Evolutionary conservation across 176 grass and related monocot species (phyloP).

Genomic region (Miscanthus lutarioriparius): DNA sequence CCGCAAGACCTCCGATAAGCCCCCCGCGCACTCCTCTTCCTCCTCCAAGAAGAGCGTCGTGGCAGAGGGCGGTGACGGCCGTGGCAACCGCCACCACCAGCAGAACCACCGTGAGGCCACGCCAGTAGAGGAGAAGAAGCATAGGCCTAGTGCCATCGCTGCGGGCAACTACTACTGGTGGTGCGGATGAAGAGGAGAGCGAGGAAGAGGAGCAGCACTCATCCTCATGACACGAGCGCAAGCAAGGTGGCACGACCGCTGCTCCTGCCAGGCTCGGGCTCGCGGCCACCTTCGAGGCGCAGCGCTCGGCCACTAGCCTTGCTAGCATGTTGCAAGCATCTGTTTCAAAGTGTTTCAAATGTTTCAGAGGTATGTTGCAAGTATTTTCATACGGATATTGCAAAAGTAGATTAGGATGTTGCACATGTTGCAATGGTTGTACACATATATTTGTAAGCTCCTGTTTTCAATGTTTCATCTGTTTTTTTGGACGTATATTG

Average conservation of each 20-base stretch:
- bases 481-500: too few species aligned
- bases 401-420: too few species aligned
- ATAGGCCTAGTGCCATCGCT: constrained; percentile 2
- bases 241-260: neutral
- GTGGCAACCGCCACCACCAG: neutral
- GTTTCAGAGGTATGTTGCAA: too few species aligned
- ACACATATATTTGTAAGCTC: too few species aligned
- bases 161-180: constrained; percentile 36
- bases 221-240: constrained; percentile 46
- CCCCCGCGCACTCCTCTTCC: neutral
- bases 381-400: too few species aligned
- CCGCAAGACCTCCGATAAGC: constrained; percentile 47
- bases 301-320: too few species aligned
- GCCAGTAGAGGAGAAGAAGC: constrained; percentile 29
- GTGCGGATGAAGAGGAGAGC: constrained; percentile 42
- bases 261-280: too few species aligned
- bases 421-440: too few species aligned
- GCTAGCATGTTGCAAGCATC: too few species aligned
- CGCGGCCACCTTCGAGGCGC: too few species aligned
- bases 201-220: constrained; percentile 81
- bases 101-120: constrained; percentile 13
- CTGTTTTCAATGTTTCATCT: too few species aligned
- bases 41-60: constrained; percentile 36
- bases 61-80: constrained; percentile 22
- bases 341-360: too few species aligned